Base-by-base conservation (phyloP, 2,329 filamentous ascomycete genomes). In the Aspergillus melleus region DNA sequence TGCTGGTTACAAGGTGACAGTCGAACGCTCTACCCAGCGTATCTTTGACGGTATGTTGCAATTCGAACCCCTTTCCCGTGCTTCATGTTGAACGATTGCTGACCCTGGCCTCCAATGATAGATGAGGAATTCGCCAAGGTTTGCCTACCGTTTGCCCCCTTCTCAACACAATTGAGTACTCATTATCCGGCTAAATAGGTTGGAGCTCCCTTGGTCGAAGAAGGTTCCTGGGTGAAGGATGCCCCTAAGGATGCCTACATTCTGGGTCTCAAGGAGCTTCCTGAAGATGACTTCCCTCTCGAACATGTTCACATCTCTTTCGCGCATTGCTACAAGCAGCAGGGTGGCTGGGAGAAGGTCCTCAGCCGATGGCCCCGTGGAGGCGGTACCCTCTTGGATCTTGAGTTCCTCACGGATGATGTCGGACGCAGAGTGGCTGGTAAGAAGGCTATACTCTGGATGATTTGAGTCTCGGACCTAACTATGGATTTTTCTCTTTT, bases 361-460 rank as follows among this genome's bases (percentile, higher is more conserved):
- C 86, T 96, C n/a, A 83, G 87, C 59, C 85, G 93, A 58, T 97
- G 92, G 76, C 84, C 90, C 29, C 84, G 86, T 24, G 92, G 91
- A 59, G 86, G 87, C 57, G 91, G 91, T 66, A 88, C 86, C 0
- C 85, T 97, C 14, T 86, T 92, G 60, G 93, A 97, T 70, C 84
- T 97, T 42, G 93, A 96, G 74, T 97, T 96, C 74, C 82, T 97
- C 42, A 85, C 86, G 44, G 89, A 96, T 66, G 85, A 88, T 64
- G 83, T 80, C 30, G 90, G 90, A 42, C 82, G 90, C 85, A 72
- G 77, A 62, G 76, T 79, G 59, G 77, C 76, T 64, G 75, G 72
- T 75, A 61, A 63, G 71, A 49, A 12, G 12, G 4, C 9, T 12
- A 12, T 30, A 19, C 19, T 4, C 24, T 46, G 16, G 11, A 36